Conservation (phyloP, 352 stramenopile species). For the Pythium aristosporum region DNA sequence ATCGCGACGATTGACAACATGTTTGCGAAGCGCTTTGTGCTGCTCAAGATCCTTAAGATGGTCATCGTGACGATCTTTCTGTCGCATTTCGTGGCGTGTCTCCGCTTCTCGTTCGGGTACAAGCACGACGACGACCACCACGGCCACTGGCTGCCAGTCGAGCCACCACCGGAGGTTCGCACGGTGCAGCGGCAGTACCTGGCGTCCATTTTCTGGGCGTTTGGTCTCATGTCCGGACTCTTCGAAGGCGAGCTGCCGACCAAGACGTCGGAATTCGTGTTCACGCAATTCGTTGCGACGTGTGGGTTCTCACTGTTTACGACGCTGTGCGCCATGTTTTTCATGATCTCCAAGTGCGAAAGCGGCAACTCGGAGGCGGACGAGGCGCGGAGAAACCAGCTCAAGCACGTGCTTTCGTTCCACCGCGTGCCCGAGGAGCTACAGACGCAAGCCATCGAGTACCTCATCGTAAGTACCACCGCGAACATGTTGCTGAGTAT, state of each 20-base stretch:
- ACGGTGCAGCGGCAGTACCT: slow-evolving; percentile 39
- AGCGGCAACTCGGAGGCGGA: slow-evolving; percentile 44
- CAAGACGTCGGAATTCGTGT: slow-evolving; percentile 46
- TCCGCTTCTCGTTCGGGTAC: slow-evolving; percentile 55
- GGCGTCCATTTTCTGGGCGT: slow-evolving; percentile 62
- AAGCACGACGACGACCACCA: slow-evolving; percentile 31
- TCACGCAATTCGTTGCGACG: slow-evolving; percentile 60
- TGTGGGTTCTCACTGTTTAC: slow-evolving; percentile 74
- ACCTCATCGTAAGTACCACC: slow-evolving; percentile 46
- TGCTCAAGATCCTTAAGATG: slow-evolving; percentile 46
- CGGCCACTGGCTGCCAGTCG: slow-evolving; percentile 53
- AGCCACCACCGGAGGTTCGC: slow-evolving; percentile 45
- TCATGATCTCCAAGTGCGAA: slow-evolving; percentile 82
- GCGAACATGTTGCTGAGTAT: slow-evolving; percentile 8
- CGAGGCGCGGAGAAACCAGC: slow-evolving; percentile 67
- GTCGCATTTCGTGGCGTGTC: slow-evolving; percentile 60
- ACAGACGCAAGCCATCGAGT: slow-evolving; percentile 51
- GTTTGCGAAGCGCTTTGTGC: slow-evolving; percentile 52
- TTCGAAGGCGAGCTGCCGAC: slow-evolving; percentile 66
- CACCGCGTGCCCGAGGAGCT: slow-evolving; percentile 53
- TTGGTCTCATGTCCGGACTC: slow-evolving; percentile 58
- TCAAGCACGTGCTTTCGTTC: slow-evolving; percentile 70
- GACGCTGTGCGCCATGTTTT: slow-evolving; percentile 66
- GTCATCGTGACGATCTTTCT: slow-evolving; percentile 53
- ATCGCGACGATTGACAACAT: slow-evolving; percentile 54